Conservation (phyloP, 768 basidiomycete species). For the Mycena rebaudengoi region DNA sequence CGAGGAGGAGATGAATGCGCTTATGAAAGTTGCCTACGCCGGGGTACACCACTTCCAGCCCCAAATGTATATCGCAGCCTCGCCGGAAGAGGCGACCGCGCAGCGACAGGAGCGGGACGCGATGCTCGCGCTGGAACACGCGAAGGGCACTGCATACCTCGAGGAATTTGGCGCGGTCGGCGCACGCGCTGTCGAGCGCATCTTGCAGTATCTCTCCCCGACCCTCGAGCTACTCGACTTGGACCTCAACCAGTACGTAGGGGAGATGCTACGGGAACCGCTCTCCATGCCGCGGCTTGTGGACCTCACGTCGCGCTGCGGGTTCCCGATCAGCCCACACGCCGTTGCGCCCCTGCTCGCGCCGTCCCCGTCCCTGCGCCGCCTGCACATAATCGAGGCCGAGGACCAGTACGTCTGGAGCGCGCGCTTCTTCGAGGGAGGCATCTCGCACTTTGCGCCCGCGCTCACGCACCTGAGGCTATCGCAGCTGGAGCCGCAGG, state of each 20-base stretch:
- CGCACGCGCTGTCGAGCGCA: slow-evolving; percentile 3
- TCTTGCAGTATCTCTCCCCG: slow-evolving; percentile 30
- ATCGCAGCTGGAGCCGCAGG: slow-evolving; percentile 9
- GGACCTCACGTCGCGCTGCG: slow-evolving; percentile 38
- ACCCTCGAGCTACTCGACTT: slow-evolving; percentile 35
- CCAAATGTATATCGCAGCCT: neutral
- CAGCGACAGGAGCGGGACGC: neutral
- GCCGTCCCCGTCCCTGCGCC: slow-evolving; percentile 32
- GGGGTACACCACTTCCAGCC: no score
- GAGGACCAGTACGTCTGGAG: slow-evolving; percentile 27
- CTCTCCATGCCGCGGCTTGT: slow-evolving; percentile 34
- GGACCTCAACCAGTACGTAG: slow-evolving; percentile 31
- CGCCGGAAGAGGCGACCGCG: no score
- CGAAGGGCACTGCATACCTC: neutral
- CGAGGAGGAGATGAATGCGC: slow-evolving; percentile 10
- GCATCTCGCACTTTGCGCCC: slow-evolving; percentile 33
- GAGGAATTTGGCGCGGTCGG: neutral
- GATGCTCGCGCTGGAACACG: neutral
- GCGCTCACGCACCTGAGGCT: slow-evolving; percentile 27
- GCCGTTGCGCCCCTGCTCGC: slow-evolving; percentile 6
- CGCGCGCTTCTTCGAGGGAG: slow-evolving; percentile 29
- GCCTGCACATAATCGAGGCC: slow-evolving; percentile 31
- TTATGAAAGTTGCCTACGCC: neutral
- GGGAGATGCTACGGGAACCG: slow-evolving; percentile 24
- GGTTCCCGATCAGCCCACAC: slow-evolving; percentile 30